phyloP scores from a whole-genome alignment of 495 filamentous ascomycete species.

The Oleoguttula mirabilis region DNA sequence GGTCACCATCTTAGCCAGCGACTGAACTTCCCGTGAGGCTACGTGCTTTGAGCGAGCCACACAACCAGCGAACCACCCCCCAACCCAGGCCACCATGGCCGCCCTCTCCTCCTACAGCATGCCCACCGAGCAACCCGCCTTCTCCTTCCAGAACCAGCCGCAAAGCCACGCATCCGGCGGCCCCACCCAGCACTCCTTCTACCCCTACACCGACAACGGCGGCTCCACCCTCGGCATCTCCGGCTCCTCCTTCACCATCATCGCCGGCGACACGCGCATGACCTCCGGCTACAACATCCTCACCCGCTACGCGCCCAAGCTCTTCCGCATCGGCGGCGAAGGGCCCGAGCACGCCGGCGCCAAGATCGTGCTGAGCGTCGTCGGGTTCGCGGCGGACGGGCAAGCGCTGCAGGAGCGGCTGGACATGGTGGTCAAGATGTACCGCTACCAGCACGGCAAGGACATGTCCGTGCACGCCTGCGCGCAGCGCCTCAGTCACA shows the following conservation, averaged over 20 bases:
- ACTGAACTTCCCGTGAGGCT: too few relatives aligned
- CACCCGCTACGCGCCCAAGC: constrained; percentile 82
- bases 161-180: constrained; percentile 32
- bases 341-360: constrained; percentile 71
- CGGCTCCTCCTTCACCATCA: constrained; percentile 83
- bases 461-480: constrained; percentile 85
- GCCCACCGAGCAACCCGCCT: constrained; percentile 34
- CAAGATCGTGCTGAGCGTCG: constrained; percentile 78
- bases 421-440: constrained; percentile 90
- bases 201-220: constrained; percentile 97
- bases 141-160: constrained; percentile 46
- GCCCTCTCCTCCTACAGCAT: constrained; percentile 26
- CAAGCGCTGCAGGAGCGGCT: constrained; percentile 79
- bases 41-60: too few relatives aligned
- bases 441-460: constrained; percentile 88
- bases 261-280: constrained; percentile 91
- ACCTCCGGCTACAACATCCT: constrained; percentile 98
- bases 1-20: too few relatives aligned
- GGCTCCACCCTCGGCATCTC: constrained; percentile 92
- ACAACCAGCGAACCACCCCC: too few relatives aligned
- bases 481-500: constrained; percentile 82
- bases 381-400: constrained; percentile 91
- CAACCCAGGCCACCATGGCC: constrained; percentile 32
- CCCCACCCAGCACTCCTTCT: constrained; percentile 69
- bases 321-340: constrained; percentile 90